phyloP scores from a whole-genome alignment of 148 eudicot genomes.

The Heliamphora exappendiculata region DNA sequence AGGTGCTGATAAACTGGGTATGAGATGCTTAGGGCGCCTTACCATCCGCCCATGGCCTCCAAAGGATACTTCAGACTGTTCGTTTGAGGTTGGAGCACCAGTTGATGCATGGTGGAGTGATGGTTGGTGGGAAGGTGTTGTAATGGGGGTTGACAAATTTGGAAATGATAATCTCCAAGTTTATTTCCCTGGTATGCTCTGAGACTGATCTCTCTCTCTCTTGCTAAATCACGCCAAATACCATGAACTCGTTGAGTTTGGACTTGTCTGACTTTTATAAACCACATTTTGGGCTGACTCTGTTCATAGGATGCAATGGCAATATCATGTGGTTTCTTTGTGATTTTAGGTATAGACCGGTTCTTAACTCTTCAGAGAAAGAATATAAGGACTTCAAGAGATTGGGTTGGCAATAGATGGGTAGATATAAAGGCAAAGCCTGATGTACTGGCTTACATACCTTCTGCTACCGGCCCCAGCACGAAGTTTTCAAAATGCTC shows the following conservation, averaged over 20 bases:
- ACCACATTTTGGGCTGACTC: neutral
- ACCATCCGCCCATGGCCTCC: slow-evolving; percentile 34
- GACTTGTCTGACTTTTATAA: neutral
- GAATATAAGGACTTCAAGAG: slow-evolving; percentile 30
- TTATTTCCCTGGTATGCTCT: slow-evolving; percentile 33
- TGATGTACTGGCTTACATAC: slow-evolving; percentile 20
- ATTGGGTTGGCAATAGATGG: slow-evolving; percentile 42
- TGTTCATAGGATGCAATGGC: neutral
- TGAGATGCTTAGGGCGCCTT: slow-evolving; percentile 33
- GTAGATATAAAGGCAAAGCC: slow-evolving; percentile 23
- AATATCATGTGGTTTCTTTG: neutral
- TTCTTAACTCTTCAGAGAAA: slow-evolving; percentile 12
- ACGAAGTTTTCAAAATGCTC: neutral
- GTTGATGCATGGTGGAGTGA: slow-evolving; percentile 44
- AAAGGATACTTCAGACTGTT: slow-evolving; percentile 12
- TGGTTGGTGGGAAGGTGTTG: slow-evolving; percentile 51
- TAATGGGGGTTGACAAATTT: slow-evolving; percentile 13
- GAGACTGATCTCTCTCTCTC: neutral
- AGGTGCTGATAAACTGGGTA: slow-evolving; percentile 25
- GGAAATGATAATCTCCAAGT: slow-evolving; percentile 21
- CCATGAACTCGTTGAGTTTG: neutral
- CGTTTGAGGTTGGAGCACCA: slow-evolving; percentile 26
- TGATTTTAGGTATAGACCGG: slow-evolving; percentile 24
- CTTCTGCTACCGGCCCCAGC: slow-evolving; percentile 9
- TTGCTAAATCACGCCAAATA: neutral